Evolutionary conservation across 1,139 yeast genomes (phyloP).

Genomic region (Candida sanyaensis): DNA sequence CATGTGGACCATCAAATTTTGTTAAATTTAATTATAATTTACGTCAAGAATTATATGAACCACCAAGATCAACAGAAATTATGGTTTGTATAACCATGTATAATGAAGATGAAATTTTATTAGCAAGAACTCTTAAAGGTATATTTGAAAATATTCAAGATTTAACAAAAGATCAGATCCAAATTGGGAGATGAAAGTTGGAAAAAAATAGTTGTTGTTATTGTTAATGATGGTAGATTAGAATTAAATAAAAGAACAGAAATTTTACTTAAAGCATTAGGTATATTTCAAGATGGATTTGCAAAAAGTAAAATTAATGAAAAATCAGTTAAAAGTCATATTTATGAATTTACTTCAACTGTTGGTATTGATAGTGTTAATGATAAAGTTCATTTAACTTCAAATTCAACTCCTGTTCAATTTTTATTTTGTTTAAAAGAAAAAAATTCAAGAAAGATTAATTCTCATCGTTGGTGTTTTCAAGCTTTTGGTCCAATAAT

Average conservation of each 20-base stretch:
- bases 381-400: slow-evolving; percentile 54
- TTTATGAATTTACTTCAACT: slow-evolving; percentile 78
- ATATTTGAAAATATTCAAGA: slow-evolving; percentile 73
- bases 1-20: slow-evolving; percentile 75
- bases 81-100: slow-evolving; percentile 78
- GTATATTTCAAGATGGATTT: slow-evolving; percentile 79
- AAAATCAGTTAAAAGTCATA: slow-evolving; percentile 66
- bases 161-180: slow-evolving; percentile 58
- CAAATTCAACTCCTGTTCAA: slow-evolving; percentile 70
- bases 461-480: slow-evolving; percentile 85
- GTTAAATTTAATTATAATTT: slow-evolving; percentile 57
- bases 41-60: slow-evolving; percentile 66
- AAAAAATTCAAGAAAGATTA: slow-evolving; percentile 71
- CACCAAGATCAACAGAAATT: slow-evolving; percentile 70
- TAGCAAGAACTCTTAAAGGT: slow-evolving; percentile 76
- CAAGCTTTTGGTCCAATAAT: slow-evolving; percentile 75
- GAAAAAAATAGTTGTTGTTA: slow-evolving; percentile 74
- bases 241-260: slow-evolving; percentile 67
- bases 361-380: slow-evolving; percentile 70
- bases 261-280: slow-evolving; percentile 68
- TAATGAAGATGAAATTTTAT: slow-evolving; percentile 73
- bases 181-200: slow-evolving; percentile 77
- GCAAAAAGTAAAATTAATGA: slow-evolving; percentile 79
- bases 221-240: slow-evolving; percentile 77
- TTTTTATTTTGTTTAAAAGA: slow-evolving; percentile 78